Evolutionary conservation across 768 basidiomycete species (phyloP), one percentile per base, ranked within the genome.

Genomic region (Flagelloscypha sp.): DNA sequence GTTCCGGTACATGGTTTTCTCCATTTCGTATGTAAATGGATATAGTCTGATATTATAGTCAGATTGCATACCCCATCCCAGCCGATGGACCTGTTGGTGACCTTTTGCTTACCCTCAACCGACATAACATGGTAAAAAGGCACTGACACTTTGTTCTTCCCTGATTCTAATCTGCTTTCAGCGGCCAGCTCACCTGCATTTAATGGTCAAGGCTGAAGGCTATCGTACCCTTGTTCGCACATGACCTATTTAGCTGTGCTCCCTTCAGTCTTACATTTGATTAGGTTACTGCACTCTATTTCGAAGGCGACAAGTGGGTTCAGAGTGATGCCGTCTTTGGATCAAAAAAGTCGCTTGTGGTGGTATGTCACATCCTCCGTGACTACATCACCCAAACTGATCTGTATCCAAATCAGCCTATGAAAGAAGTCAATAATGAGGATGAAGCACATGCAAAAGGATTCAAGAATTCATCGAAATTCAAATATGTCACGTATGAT

Each of bases 321-420:
- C 56, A 56, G 5, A 84, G 76, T 40, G 87, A 90, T 49, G 66
- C 73, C 8, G 84, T 89, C 3, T 88, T 89, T 55, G 86, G 88
- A 7, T 86, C 84, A 16, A 85, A 85, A 56, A 69, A 71, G 31
- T 84, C 81, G 5, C 63, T 92, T 18, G 68, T 88, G 13, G 73
- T 86, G 44, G 85, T 87, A 56, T 33, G 75, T 65, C 24, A 33
- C 8, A 21, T 22, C 24, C 23, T n/a, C n/a, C n/a, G n/a, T n/a
- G n/a, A n/a, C n/a, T n/a, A n/a, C n/a, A n/a, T n/a, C n/a, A n/a
- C n/a, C n/a, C n/a, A n/a, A n/a, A n/a, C n/a, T n/a, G n/a, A n/a
- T n/a, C n/a, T n/a, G n/a, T n/a, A n/a, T n/a, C n/a, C n/a, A n/a
- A n/a, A n/a, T n/a, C n/a, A n/a, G n/a, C n/a, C n/a, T n/a, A n/a